Evolutionary conservation across 2,329 filamentous ascomycete species (phyloP), one percentile per base, ranked within the genome.

Genomic region (Diaporthe sp.): DNA sequence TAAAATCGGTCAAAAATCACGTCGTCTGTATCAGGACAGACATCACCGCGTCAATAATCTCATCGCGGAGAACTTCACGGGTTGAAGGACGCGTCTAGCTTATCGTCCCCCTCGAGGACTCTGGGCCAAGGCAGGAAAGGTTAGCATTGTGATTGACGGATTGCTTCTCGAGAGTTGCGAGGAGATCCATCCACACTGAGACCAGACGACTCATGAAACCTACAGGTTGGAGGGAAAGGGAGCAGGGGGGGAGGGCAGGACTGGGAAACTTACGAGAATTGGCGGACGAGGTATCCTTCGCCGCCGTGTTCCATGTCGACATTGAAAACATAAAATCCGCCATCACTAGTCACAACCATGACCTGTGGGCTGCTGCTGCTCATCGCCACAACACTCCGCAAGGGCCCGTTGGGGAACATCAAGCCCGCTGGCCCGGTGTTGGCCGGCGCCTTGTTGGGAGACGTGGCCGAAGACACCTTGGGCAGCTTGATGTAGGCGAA

Each of bases 401-500:
- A 84, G 0, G 94, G 92, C 88, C 86, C n/a, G 80, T 81, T 47
- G 77, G 79, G 19, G 75, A 79, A 64, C 33, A 58, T 71, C 9
- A 58, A 45, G 33, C 47, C 74, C 13, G 76, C 74, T 45, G 77
- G 73, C 15, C 80, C 79, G 22, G 77, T 80, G 33, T 75, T 78
- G 2, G 77, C 64, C n/a, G 75, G 73, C 17, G 76, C 73, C 25
- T 80, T 80, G 25, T 79, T 78, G 2, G 80, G 78, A 13, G 78
- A 76, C 3, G 83, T 80, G 33, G 80, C 79, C 38, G 84, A 76
- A 3, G 84, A 76, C 74, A 80, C 79, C 80, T 93, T 95, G 19
- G 96, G 96, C 64, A 99, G 91, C 82, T 97, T 97, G 81, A 98
- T 96, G 88, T 95, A 98, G 1, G 97, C 97, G 85, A 99, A 99